These are phyloP conservation scores for Ballota nigra DNA, from an alignment of 257 asterid species.

Conservation along the genomic window DNA sequence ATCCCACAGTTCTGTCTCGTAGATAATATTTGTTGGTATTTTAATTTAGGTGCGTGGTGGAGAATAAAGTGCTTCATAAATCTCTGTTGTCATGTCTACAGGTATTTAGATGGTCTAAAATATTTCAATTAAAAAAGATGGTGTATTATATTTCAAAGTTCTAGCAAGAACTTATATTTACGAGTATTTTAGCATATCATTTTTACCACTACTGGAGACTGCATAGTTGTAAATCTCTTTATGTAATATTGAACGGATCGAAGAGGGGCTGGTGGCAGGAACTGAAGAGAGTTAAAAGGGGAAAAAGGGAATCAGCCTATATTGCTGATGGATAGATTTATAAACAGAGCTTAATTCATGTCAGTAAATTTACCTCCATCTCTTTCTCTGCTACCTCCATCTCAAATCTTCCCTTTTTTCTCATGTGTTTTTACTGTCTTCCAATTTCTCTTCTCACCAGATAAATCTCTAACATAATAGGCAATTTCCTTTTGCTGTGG, in stretches of 20 bases:
- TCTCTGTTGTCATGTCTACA: conserved; percentile 66
- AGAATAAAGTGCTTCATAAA: conserved; percentile 91
- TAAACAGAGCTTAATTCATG: not conserved
- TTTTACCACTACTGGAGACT: not conserved
- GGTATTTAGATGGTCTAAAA: conserved; percentile 45
- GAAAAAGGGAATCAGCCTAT: not conserved
- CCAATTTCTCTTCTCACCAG: not conserved
- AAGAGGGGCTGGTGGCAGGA: not conserved
- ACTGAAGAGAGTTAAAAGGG: not conserved
- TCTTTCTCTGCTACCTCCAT: not conserved
- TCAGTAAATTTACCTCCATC: not conserved
- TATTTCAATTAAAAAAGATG: conserved; percentile 15
- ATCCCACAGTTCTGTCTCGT: conserved; percentile 20
- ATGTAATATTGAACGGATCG: not conserved
- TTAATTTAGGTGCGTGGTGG: conserved; percentile 92
- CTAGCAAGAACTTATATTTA: conserved; percentile 1
- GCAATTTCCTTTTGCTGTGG: not conserved
- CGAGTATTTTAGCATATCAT: not conserved
- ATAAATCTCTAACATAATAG: not conserved
- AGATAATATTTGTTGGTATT: conserved; percentile 30
- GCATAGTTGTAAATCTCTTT: not conserved
- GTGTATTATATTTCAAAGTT: too few species aligned
- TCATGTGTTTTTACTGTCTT: not conserved
- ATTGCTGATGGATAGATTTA: not conserved
- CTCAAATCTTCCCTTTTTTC: conserved; percentile 1